A percentile compares a stretch with the other conserved stretches of the same genome.
Conservation (phyloP, 306 rosid species). For the Crotalaria pallida region DNA sequence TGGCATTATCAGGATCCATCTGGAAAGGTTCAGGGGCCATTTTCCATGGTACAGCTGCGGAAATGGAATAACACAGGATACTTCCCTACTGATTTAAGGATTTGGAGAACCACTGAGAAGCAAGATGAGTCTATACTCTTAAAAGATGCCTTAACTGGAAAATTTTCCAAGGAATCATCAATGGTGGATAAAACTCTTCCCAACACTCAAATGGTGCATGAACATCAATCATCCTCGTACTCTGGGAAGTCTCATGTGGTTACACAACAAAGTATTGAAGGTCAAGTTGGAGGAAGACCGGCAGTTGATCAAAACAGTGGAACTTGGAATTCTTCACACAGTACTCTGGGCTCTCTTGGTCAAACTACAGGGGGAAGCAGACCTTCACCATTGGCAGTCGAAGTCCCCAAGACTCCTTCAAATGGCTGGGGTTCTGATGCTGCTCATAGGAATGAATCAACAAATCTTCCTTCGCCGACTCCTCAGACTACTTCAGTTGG, state of each 20-base stretch:
- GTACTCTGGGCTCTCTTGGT: conserved; percentile 33
- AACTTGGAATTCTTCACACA: conserved; percentile 34
- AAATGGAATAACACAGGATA: conserved; percentile 95
- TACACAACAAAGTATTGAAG: conserved; percentile 44
- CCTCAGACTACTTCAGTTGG: conserved; percentile 60
- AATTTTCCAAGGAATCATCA: conserved; percentile 48
- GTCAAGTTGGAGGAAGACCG: conserved; percentile 37
- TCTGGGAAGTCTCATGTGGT: conserved; percentile 45
- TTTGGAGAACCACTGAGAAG: conserved; percentile 65
- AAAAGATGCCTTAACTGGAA: conserved; percentile 74
- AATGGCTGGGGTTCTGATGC: conserved; percentile 54
- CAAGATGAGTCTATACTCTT: conserved; percentile 69
- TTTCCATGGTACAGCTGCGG: conserved; percentile 83
- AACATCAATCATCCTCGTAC: conserved; percentile 34
- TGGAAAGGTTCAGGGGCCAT: conserved; percentile 98
- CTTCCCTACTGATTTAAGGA: conserved; percentile 77
- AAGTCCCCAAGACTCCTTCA: conserved; percentile 52
- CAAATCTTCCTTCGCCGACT: conserved; percentile 94
- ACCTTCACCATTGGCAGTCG: conserved; percentile 48
- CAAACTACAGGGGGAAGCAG: conserved; percentile 48
- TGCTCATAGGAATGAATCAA: conserved; percentile 44
- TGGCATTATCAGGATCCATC: conserved; percentile 95
- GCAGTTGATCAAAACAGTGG: conserved; percentile 34
- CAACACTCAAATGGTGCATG: conserved; percentile 46
- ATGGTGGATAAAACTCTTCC: conserved; percentile 32